Base-by-base conservation (phyloP, 345 rosid species). In the Citrus australasica region DNA sequence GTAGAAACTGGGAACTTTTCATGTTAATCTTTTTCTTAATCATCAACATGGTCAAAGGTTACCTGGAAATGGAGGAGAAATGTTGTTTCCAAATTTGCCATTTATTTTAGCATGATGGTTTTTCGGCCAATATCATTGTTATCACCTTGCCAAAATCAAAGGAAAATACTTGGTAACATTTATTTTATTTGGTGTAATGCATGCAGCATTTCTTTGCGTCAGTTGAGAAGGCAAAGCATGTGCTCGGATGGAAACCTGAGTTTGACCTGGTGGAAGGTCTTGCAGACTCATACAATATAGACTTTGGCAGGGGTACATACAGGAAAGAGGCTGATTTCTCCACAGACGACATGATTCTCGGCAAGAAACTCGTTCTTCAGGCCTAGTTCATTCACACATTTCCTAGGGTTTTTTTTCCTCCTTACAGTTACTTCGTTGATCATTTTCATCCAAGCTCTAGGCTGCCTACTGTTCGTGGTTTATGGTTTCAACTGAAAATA, bases 121-220 rank as follows among this genome's bases (percentile, higher is more conserved):
- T 72, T n/a, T 17, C 42, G 16, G 28, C 24, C 13, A n/a, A 55
- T 59, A 28, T 73, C 28, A 33, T 59, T 35, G 2, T 9, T 37
- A 4, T 19, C 28, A 16, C 3, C 30, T 22, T 55, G 46, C 6
- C 16, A 56, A 13, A 33, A n/a, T 33, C 46, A 32, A 33, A 55
- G 21, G 75, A 22, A 22, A 35, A n/a, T n/a, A 33, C 7, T 33
- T 27, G 4, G 35, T 1, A 32, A 40, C 56, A 0, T 74, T 0
- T 61, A 62, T 42, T 10, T 42, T 10, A 35, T 35, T 35, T 35
- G 6, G 14, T 42, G 60, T 46, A 19, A 75, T 7, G 0, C 32
- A 22, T 91, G 92, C 92, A 96, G 99, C 98, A 96, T 88, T 96
- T 87, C 94, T 94, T 96, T 74, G 97, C 98, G 25, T 92, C 99